Percentiles rank a stretch among this genome's conserved stretches.
These are phyloP conservation scores for Gossypium longicalyx DNA, from an alignment of 345 rosid genomes.

Conservation along the genomic window DNA sequence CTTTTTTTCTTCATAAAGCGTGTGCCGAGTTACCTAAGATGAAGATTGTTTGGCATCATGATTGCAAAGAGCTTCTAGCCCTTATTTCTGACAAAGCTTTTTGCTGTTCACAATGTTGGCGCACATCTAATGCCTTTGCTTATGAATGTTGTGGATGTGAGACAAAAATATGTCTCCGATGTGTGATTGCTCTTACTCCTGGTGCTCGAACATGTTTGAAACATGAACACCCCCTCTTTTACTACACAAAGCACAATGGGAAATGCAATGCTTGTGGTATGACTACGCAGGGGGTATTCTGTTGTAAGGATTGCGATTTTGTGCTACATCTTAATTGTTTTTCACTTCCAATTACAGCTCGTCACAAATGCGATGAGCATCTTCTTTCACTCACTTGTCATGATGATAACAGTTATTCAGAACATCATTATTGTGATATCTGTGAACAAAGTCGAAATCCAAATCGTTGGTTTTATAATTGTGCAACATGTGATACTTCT, in stretches of 20 bases:
- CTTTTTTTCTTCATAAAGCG: no score
- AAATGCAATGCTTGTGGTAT: not conserved
- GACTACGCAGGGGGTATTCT: not conserved
- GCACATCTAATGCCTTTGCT: no score
- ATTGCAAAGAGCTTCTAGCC: not conserved
- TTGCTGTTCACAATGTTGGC: accelerated
- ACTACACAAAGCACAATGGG: not conserved
- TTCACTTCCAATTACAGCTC: no score
- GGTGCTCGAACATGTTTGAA: not conserved
- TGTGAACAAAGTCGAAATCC: no score
- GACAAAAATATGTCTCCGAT: accelerated
- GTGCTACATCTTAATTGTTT: no score
- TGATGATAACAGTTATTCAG: no score
- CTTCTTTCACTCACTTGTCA: no score
- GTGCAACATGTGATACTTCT: no score
- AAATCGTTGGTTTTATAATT: no score
- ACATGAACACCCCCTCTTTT: not conserved
- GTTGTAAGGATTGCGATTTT: not conserved
- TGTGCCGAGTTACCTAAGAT: not conserved
- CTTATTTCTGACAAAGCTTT: no score
- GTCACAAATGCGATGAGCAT: no score
- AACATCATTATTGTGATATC: no score
- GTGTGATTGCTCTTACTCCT: not conserved
- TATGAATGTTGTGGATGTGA: not conserved
- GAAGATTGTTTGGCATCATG: not conserved